Base-by-base conservation (phyloP, 331 rosid genomes). In the Rosa hybrid region DNA sequence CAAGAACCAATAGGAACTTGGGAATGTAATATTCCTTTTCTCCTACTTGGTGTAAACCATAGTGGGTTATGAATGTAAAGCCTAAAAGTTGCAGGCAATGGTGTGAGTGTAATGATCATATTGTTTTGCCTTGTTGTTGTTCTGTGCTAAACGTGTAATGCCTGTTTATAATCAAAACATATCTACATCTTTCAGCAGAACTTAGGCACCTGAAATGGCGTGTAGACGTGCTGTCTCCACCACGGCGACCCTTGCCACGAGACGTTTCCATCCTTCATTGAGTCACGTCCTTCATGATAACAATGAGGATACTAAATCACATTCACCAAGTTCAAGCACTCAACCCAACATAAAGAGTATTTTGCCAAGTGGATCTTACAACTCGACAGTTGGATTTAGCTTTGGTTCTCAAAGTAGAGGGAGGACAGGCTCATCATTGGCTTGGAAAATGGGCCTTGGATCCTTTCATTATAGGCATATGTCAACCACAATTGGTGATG, bases 391-490 rank as follows among this genome's bases (percentile, higher is more conserved):
- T 63, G 39, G 80, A 27, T 77, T 64, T 64, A 18, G 73, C 30
- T 77, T 77, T 46, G 63, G 73, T 46, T 63, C 72, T 46, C 80
- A 2, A 27, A 6, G 80, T 46, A 48, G 62, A 63, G 62, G 53
- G 34, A 63, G 34, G 60, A 27, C 72, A 63, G 38, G 72, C n/a
- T 76, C 72, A 46, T 63, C 80, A 27, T 12, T 63, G 72, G 49
- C 72, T 63, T 30, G 72, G 72, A 34, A 77, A 27, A 77, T 77
- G 80, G 63, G 72, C 13, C 20, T 64, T 77, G 62, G 62, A 23
- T 77, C 80, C 59, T 77, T 77, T 20, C 14, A 64, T 63, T 77
- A 30, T 64, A 49, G 80, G 63, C 54, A 77, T 77, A 77, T 77
- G 80, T 77, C 80, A 46, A 11, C 80, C 8, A n/a, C 68, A 18